Percentiles rank a stretch among this genome's conserved stretches.
phyloP scores from a whole-genome alignment of 2,329 filamentous ascomycete genomes.

The Aspergillus fumigatus region DNA sequence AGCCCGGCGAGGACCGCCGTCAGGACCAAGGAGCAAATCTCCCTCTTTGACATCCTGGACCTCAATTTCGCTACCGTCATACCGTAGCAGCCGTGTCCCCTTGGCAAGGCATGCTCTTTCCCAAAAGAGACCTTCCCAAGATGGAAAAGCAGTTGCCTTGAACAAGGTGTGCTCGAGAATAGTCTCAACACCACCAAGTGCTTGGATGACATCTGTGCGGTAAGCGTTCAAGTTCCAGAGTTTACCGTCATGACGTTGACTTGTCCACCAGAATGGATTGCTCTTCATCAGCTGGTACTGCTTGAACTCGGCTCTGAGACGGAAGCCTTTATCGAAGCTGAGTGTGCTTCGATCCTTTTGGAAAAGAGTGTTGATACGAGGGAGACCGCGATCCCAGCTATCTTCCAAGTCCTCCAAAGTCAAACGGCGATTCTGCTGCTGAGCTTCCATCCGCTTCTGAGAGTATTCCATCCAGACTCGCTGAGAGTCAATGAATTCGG shows the following conservation, averaged over 20 bases:
- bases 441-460: slow-evolving; percentile 93
- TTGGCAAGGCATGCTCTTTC: slow-evolving; percentile 56
- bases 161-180: slow-evolving; percentile 96
- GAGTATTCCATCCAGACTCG: slow-evolving; percentile 99
- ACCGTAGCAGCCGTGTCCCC: slow-evolving; percentile 43
- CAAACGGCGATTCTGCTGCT: slow-evolving; percentile 91
- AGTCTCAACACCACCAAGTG: slow-evolving; percentile 91
- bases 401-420: slow-evolving; percentile 96
- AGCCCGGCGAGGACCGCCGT: slow-evolving; percentile 44
- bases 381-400: slow-evolving; percentile 95
- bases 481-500: slow-evolving; percentile 98
- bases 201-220: slow-evolving; percentile 94
- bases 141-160: slow-evolving; percentile 93
- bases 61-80: slow-evolving; percentile 42
- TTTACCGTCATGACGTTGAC: slow-evolving; percentile 93
- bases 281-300: slow-evolving; percentile 98
- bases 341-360: slow-evolving; percentile 96
- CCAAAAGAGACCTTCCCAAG: slow-evolving; percentile 96
- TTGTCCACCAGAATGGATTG: slow-evolving; percentile 99
- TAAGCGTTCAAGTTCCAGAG: slow-evolving; percentile 97
- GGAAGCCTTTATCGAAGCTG: slow-evolving; percentile 98
- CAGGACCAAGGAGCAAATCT: slow-evolving; percentile 47
- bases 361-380: slow-evolving; percentile 97
- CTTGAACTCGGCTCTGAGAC: slow-evolving; percentile 93
- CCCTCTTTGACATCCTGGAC: slow-evolving; percentile 49